phyloP scores from a whole-genome alignment of 352 stramenopile genomes.

The Globisporangium okanoganense region DNA sequence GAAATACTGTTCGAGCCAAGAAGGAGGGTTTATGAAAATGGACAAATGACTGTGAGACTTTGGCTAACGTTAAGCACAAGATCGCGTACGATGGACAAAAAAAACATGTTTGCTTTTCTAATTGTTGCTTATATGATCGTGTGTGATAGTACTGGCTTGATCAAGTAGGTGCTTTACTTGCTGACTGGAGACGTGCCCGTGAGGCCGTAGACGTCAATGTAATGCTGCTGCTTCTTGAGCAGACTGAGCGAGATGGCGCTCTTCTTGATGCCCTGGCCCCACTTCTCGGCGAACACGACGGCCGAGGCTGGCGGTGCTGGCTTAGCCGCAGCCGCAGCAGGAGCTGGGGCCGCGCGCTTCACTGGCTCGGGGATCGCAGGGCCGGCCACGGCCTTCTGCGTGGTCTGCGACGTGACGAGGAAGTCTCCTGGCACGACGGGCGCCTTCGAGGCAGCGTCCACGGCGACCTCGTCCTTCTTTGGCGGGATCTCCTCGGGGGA shows the following conservation, averaged over 20 bases:
- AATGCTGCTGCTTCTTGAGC: constrained; percentile 81
- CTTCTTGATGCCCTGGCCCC: constrained; percentile 76
- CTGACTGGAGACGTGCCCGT: constrained; percentile 76
- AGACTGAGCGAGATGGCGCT: constrained; percentile 78
- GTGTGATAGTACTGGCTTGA: too few relatives aligned
- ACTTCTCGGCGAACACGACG: constrained; percentile 62
- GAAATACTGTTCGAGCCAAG: neutral
- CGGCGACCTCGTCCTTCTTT: constrained; percentile 63
- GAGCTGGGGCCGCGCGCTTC: constrained; percentile 10
- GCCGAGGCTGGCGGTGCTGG: constrained; percentile 15
- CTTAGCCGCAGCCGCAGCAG: constrained; percentile 23
- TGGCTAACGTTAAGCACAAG: too few relatives aligned
- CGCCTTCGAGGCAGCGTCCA: constrained; percentile 29
- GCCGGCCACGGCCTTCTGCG: constrained; percentile 42
- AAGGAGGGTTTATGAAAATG: neutral
- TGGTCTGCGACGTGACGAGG: constrained; percentile 58
- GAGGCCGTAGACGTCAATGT: constrained; percentile 77
- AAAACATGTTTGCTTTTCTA: constrained; percentile 2
- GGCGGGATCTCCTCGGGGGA: constrained; percentile 56
- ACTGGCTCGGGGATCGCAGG: constrained; percentile 33
- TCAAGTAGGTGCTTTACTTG: constrained; percentile 23
- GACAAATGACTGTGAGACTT: neutral
- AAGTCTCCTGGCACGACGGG: constrained; percentile 43
- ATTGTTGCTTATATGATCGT: constrained; percentile 2
- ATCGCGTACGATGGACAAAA: too few relatives aligned